These are phyloP conservation scores for Candida frijolesensis DNA, from an alignment of 1,139 yeast species.

Conservation along the genomic window DNA sequence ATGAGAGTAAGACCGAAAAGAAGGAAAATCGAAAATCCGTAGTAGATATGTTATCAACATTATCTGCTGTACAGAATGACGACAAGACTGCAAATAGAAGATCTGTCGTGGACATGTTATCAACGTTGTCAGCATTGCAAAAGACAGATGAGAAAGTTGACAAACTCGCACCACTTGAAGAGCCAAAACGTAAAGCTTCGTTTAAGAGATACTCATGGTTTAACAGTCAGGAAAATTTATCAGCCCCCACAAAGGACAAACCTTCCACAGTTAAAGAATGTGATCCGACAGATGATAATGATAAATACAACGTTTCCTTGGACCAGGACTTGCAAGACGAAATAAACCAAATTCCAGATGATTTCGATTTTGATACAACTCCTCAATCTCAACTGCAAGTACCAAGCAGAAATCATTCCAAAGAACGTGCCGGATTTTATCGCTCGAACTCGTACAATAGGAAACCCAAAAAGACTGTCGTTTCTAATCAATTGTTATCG, in stretches of 20 bases:
- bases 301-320: constrained; percentile 19
- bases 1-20: background rate
- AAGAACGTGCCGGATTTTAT: constrained; percentile 17
- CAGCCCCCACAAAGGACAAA: constrained; percentile 4
- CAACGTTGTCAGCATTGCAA: constrained; percentile 15
- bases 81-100: background rate
- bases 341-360: constrained; percentile 60
- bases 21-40: background rate
- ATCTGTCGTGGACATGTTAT: constrained; percentile 25
- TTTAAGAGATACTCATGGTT: constrained; percentile 39
- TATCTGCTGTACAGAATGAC: constrained; percentile 10
- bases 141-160: background rate
- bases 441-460: constrained; percentile 43
- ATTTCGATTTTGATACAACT: constrained; percentile 48
- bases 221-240: constrained; percentile 32
- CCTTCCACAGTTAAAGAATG: constrained; percentile 4
- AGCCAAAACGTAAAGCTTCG: constrained; percentile 8
- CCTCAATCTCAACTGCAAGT: background rate
- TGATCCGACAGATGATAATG: constrained; percentile 13
- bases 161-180: background rate
- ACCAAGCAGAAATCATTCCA: constrained; percentile 10
- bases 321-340: constrained; percentile 52
- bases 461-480: constrained; percentile 33
- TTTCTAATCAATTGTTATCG: constrained; percentile 26
- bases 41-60: constrained; percentile 27